Conservation (phyloP, 306 rosid species). For the Trichosanthes cucumerina region DNA sequence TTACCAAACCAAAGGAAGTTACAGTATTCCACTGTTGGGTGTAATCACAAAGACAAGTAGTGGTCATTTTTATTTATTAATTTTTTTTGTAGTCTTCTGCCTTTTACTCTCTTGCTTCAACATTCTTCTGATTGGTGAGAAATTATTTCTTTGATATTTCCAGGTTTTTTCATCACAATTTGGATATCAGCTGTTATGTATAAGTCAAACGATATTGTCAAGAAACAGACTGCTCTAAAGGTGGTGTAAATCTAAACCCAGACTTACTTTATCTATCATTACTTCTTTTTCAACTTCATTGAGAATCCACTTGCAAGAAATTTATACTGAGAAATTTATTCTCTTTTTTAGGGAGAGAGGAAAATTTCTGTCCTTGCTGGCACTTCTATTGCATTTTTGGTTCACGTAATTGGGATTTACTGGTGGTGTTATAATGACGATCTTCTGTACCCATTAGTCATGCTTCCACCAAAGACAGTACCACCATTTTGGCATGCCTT, state of each 20-base stretch:
- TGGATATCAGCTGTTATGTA: conserved; percentile 84
- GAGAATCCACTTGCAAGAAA: background rate
- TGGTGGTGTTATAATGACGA: conserved; percentile 74
- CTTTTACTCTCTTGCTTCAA: background rate
- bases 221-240: conserved; percentile 90
- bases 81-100: background rate
- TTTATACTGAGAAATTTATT: conserved; percentile 9
- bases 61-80: background rate
- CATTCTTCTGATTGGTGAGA: background rate
- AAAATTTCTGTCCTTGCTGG: conserved; percentile 44
- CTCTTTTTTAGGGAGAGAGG: conserved; percentile 72
- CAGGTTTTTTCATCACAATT: conserved; percentile 76
- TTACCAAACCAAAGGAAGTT: background rate
- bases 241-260: conserved; percentile 19
- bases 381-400: conserved; percentile 38
- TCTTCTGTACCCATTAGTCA: conserved; percentile 50
- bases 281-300: background rate
- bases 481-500: conserved; percentile 84
- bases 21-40: background rate
- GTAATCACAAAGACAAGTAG: background rate
- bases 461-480: conserved; percentile 73
- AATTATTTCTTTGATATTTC: conserved; percentile 18
- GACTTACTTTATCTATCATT: background rate
- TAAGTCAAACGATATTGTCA: conserved; percentile 75
- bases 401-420: conserved; percentile 63